Evolutionary conservation across 164 flowering plant genomes (phyloP), one percentile per base, ranked within the genome.

Genomic region (Nymphaea colorata): DNA sequence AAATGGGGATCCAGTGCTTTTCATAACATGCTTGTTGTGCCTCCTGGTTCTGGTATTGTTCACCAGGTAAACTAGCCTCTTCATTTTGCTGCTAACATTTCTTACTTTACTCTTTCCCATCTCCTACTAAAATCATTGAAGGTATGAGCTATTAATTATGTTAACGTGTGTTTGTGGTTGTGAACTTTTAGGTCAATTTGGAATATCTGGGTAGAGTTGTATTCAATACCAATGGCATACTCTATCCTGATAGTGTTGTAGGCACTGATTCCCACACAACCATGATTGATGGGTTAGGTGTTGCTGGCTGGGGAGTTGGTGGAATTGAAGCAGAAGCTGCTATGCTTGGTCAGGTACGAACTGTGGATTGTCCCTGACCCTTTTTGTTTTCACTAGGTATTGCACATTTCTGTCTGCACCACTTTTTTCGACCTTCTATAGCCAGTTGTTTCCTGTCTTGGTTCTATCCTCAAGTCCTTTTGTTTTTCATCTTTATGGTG

Each of bases 281-380:
- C 59, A 92, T 92, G 98, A 92, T 92, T 67, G 98, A 90, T 79
- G 98, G 98, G 59, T 73, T 92, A 68, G 98, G 98, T 61, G 98
- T 92, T 81, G 93, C 96, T 76, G 98, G 97, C 51, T 91, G 97
- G 97, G 97, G 97, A 61, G 97, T 91, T 73, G 97, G 97, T 70
- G 95, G 98, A 64, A 92, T 92, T 74, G 98, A 92, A 80, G 98
- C 98, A 69, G 98, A 92, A 79, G 98, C 98, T 67, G 78, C 98
- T 74, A 92, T 92, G 97, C 96, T 91, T 83, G 97, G 97, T 42
- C 97, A 91, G 93, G 97, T 89, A 61, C 36, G 36, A 25, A 25
- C 36, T 25, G 1, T 25, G 36, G 36, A 25, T 25, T 25, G 36
- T 25, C 36, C 36, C 36, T 25, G 36, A 25, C 36, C 36, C 36